phyloP scores from a whole-genome alignment of 371 early-diverging fungal species.

The Mortierella sp. region DNA sequence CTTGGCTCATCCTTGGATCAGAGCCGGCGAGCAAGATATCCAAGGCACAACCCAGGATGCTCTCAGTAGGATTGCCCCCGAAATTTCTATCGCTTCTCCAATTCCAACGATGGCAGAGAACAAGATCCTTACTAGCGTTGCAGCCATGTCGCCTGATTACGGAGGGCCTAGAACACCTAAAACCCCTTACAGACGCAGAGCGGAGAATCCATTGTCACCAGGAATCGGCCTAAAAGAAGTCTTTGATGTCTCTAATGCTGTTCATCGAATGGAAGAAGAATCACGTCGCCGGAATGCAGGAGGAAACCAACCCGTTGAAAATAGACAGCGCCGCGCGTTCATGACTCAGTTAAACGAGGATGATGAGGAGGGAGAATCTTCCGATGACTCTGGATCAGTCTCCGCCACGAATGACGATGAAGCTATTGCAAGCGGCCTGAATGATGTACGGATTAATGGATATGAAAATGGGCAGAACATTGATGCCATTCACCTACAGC shows the following conservation, averaged over 20 bases:
- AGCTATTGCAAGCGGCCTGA: constrained; percentile 14
- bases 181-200: constrained; percentile 52
- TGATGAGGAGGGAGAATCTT: constrained; percentile 37
- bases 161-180: constrained; percentile 38
- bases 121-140: constrained; percentile 30
- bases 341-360: constrained; percentile 50
- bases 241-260: constrained; percentile 74
- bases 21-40: constrained; percentile 52
- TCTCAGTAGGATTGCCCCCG: constrained; percentile 33
- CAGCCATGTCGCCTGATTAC: constrained; percentile 38
- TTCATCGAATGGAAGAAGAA: constrained; percentile 75
- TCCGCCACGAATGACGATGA: constrained; percentile 34
- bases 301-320: constrained; percentile 36
- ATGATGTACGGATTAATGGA: constrained; percentile 32
- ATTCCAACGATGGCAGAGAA: constrained; percentile 31
- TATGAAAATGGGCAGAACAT: constrained; percentile 13
- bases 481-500: constrained; percentile 33
- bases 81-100: constrained; percentile 29
- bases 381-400: constrained; percentile 20
- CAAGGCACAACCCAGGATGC: constrained; percentile 4
- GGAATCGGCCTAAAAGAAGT: constrained; percentile 67
- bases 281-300: constrained; percentile 56
- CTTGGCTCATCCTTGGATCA: constrained; percentile 88
- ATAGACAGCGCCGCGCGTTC: constrained; percentile 44
- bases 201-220: constrained; percentile 59